Base-by-base conservation (phyloP, 805 yeast species). In the Candida arabinofermentans region DNA sequence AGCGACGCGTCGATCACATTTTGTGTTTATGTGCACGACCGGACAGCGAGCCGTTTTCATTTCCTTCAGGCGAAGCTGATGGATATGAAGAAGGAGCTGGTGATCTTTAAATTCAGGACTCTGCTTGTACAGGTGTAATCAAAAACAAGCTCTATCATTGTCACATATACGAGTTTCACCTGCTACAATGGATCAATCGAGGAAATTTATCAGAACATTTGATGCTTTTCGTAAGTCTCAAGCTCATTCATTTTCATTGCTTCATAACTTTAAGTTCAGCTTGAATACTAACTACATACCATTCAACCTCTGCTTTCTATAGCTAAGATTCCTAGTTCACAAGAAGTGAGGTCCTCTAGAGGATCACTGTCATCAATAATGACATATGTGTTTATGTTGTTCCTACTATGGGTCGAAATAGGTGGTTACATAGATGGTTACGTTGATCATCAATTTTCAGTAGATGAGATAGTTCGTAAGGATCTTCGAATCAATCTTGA, bases 361-460 rank as follows among this genome's bases (percentile, higher is more conserved):
- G 96, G 96, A 27, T 90, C 93, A 4, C 58, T 77, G 14, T 77
- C 89, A 13, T 81, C 96, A 0, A 50, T 87, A 4, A 33, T 83
- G 36, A 79, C 89, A 13, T 69, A 74, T n/a, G 49, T 83, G 21
- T 70, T 75, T 43, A 74, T 85, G 14, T 54, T 87, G 13, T 77
- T 88, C 55, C 67, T 90, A 27, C 62, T 86, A 5, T 91, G 95
- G 86, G 77, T 86, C 12, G 95, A 90, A 58, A 64, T 89, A 23
- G 96, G 97, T 7, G 83, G 85, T 12, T 86, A 74, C 58, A 69
- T 90, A 42, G 96, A 93, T 41, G 97, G 97, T 2, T 74, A 73
- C 42, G 74, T 84, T 7, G 88, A 82, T 53, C 85, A 83, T 50
- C 86, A 82, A 51, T 93, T 86, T 60, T 67, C 72, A 3, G 95